phyloP scores from a whole-genome alignment of 495 filamentous ascomycete species.

The Hypoxylon subgilvum region DNA sequence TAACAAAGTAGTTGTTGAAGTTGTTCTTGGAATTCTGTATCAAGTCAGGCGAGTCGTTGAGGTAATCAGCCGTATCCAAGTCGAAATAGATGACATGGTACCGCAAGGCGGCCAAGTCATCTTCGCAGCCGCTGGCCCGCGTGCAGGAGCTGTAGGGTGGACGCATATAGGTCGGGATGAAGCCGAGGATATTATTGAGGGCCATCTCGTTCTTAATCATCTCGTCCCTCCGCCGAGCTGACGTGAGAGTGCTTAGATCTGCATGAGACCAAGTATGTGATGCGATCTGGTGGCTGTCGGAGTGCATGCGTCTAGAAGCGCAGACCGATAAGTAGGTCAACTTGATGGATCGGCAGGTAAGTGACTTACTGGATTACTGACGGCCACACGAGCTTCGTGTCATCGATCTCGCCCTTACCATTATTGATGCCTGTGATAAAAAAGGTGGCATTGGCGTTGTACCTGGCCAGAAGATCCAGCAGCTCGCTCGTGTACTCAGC shows the following conservation, averaged over 20 bases:
- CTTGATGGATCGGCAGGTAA: neutral
- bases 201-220: slow-evolving; percentile 74
- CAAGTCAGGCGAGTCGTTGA: slow-evolving; percentile 57
- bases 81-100: slow-evolving; percentile 72
- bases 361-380: slow-evolving; percentile 35
- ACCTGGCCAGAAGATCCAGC: slow-evolving; percentile 68
- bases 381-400: slow-evolving; percentile 36
- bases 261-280: slow-evolving; percentile 77
- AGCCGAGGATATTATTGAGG: slow-evolving; percentile 69
- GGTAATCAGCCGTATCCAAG: slow-evolving; percentile 71
- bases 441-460: slow-evolving; percentile 71
- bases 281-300: slow-evolving; percentile 72
- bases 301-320: slow-evolving; percentile 62
- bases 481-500: slow-evolving; percentile 67
- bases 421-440: slow-evolving; percentile 73
- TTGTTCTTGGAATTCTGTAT: slow-evolving; percentile 69
- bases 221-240: slow-evolving; percentile 58
- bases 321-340: neutral
- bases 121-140: slow-evolving; percentile 50
- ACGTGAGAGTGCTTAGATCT: slow-evolving; percentile 61
- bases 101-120: slow-evolving; percentile 59
- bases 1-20: slow-evolving; percentile 51
- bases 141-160: slow-evolving; percentile 71
- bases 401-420: slow-evolving; percentile 62
- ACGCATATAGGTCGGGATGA: slow-evolving; percentile 78